Percentiles rank a stretch among this genome's conserved stretches.
These are phyloP conservation scores for Solanum piurae DNA, from an alignment of 257 asterid species.

Conservation along the genomic window DNA sequence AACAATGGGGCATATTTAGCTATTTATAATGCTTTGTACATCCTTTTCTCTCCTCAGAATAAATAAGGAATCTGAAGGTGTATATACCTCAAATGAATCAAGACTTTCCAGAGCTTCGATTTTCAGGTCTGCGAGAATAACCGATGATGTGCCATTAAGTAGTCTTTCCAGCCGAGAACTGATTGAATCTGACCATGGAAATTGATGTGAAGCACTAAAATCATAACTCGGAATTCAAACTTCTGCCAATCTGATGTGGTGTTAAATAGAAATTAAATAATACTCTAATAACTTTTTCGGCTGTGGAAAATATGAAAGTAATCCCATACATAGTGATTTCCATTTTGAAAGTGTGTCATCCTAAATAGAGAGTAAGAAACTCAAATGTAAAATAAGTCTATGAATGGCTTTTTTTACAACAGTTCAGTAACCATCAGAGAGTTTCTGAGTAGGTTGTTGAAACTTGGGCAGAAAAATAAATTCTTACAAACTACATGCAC, in stretches of 20 bases:
- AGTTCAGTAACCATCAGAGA: neutral
- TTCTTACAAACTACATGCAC: neutral
- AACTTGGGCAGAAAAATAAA: neutral
- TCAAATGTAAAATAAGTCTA: neutral
- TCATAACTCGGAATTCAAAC: neutral
- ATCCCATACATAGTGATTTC: neutral
- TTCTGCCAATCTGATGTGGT: neutral
- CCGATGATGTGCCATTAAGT: conserved; percentile 44
- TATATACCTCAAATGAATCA: conserved; percentile 70
- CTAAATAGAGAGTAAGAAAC: neutral
- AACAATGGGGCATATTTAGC: neutral
- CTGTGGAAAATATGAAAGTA: neutral
- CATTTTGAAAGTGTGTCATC: neutral
- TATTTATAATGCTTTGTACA: neutral
- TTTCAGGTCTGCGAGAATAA: conserved; percentile 50
- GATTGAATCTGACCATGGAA: conserved; percentile 45
- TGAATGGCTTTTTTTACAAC: neutral
- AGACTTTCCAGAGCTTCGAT: conserved; percentile 49
- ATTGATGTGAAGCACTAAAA: neutral
- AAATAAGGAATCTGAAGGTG: neutral
- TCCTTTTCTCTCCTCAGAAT: neutral
- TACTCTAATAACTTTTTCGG: neutral
- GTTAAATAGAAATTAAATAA: neutral
- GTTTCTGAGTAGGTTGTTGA: neutral
- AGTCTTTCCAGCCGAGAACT: conserved; percentile 50